phyloP scores from a whole-genome alignment of 768 basidiomycete species.

The Boletus reticulatus region DNA sequence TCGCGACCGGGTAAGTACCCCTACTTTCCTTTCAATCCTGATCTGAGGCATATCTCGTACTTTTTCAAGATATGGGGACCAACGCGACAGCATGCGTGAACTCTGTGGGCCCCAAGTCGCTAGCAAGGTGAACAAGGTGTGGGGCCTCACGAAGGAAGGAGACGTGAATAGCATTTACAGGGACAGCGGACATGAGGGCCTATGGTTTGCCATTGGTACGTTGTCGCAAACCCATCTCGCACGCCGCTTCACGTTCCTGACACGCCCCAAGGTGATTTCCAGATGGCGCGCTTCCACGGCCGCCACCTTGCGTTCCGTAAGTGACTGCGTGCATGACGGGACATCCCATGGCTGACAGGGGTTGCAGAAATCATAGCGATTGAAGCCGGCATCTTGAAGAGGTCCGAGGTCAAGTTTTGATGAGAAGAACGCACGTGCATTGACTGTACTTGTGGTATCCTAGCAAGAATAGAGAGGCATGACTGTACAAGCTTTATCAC shows the following conservation, averaged over 20 bases:
- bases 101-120: slow-evolving; percentile 44
- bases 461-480: no score
- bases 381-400: slow-evolving; percentile 27
- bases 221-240: no score
- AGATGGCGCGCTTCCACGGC: slow-evolving; percentile 28
- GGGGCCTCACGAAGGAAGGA: slow-evolving; percentile 66
- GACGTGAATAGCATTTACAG: slow-evolving; percentile 47
- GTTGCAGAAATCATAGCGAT: slow-evolving; percentile 30
- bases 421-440: background rate
- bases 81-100: slow-evolving; percentile 36
- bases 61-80: slow-evolving; percentile 44
- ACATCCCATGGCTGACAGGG: background rate
- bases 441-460: no score
- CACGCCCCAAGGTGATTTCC: slow-evolving; percentile 19
- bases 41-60: background rate
- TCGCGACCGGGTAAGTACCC: slow-evolving; percentile 27
- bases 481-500: no score
- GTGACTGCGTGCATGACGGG: slow-evolving; percentile 2
- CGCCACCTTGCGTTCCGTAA: slow-evolving; percentile 30
- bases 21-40: background rate
- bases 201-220: slow-evolving; percentile 29
- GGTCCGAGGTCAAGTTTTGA: slow-evolving; percentile 22
- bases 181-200: slow-evolving; percentile 35
- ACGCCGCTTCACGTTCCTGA: background rate
- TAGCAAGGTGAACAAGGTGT: slow-evolving; percentile 46